phyloP scores from a whole-genome alignment of 2,329 filamentous ascomycete species.

The Reticulascus tulasneorum region DNA sequence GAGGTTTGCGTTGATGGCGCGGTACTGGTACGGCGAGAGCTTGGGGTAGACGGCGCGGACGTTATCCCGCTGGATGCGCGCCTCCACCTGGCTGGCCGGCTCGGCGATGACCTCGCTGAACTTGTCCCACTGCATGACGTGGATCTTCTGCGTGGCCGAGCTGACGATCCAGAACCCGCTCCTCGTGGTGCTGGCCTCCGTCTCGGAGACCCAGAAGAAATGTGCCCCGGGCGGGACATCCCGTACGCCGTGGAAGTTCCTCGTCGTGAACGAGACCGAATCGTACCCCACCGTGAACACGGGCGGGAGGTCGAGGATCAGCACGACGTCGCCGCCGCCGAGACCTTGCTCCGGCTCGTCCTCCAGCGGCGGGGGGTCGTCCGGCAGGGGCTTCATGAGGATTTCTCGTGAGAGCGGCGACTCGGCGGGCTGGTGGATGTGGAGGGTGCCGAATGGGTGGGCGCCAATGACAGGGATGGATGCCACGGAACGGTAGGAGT shows the following conservation, averaged over 20 bases:
- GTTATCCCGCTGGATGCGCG: conserved; percentile 38
- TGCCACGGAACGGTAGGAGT: conserved; percentile 21
- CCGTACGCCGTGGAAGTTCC: conserved; percentile 48
- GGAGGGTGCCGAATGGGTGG: conserved; percentile 38
- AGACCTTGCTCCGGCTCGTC: conserved; percentile 19
- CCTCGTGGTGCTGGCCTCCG: conserved; percentile 42
- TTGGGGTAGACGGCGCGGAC: conserved; percentile 33
- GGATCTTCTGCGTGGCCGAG: conserved; percentile 27
- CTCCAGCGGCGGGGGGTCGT: conserved; percentile 27
- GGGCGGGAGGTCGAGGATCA: conserved; percentile 48
- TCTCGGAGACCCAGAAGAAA: conserved; percentile 55
- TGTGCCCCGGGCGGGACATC: conserved; percentile 54
- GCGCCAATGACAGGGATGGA: conserved; percentile 35
- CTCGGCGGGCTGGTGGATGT: conserved; percentile 28
- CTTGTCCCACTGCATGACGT: conserved; percentile 52
- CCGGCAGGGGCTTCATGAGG: conserved; percentile 12
- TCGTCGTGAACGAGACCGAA: conserved; percentile 42
- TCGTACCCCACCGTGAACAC: conserved; percentile 52
- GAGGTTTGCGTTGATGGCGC: conserved; percentile 18
- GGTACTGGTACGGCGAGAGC: conserved; percentile 42
- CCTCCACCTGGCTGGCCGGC: conserved; percentile 40
- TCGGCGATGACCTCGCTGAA: conserved; percentile 52
- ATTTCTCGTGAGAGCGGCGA: conserved; percentile 11
- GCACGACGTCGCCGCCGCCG: conserved; percentile 45
- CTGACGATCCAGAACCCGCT: conserved; percentile 56